phyloP scores from a whole-genome alignment of 2,329 filamentous ascomycete species.

The Cladosporium colombiae region DNA sequence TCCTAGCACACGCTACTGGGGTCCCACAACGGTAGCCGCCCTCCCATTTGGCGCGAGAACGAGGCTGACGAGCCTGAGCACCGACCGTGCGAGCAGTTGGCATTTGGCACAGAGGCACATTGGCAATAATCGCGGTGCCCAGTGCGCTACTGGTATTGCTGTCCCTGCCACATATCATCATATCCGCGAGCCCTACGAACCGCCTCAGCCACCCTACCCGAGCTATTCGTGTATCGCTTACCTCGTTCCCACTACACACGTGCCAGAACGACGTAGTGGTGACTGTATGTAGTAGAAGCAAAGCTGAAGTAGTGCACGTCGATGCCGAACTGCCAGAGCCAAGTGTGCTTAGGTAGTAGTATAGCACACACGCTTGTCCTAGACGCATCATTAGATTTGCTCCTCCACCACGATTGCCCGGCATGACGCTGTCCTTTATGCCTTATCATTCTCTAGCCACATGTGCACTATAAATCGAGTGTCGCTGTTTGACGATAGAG shows the following conservation, averaged over 20 bases:
- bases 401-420: background rate
- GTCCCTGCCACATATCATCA: slow-evolving; percentile 8
- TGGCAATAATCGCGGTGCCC: slow-evolving; percentile 4
- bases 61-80: background rate
- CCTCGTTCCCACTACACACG: background rate
- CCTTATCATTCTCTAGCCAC: background rate
- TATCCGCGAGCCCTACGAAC: slow-evolving; percentile 1
- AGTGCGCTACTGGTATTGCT: slow-evolving; percentile 5
- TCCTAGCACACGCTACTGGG: background rate
- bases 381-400: background rate
- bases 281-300: background rate
- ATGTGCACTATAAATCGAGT: background rate
- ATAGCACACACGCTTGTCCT: background rate
- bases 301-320: background rate
- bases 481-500: background rate
- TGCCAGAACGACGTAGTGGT: background rate
- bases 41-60: background rate
- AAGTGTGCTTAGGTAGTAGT: background rate
- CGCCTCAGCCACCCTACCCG: background rate
- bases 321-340: background rate
- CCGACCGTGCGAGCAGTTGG: background rate
- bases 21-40: background rate
- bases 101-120: slow-evolving; percentile 7
- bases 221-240: slow-evolving; percentile 1
- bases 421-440: background rate